These are phyloP conservation scores for Scleromitrula shiraiana DNA, from an alignment of 2,329 filamentous ascomycete genomes.

Conservation along the genomic window DNA sequence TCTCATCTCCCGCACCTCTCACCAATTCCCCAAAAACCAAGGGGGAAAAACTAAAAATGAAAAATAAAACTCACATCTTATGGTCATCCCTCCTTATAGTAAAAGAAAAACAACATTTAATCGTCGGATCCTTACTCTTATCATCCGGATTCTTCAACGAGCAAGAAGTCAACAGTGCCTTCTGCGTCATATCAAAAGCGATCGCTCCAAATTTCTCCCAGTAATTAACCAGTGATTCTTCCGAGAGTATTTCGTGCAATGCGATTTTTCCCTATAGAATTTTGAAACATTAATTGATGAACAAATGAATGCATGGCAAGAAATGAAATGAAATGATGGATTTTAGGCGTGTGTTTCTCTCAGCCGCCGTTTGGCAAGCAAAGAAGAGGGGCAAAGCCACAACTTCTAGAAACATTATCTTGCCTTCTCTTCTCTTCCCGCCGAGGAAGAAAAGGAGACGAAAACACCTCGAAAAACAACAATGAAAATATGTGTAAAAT, in stretches of 20 bases:
- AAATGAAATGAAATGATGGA: too few species aligned
- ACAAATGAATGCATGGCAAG: background rate
- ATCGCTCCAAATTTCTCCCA: slow-evolving; percentile 99
- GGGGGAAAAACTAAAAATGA: too few species aligned
- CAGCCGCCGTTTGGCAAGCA: too few species aligned
- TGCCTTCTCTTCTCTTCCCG: background rate
- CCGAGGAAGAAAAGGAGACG: background rate
- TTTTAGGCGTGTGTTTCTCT: too few species aligned
- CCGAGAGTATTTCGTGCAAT: slow-evolving; percentile 89
- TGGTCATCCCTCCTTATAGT: slow-evolving; percentile 91
- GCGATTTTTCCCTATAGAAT: slow-evolving; percentile 73
- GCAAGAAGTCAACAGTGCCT: slow-evolving; percentile 91
- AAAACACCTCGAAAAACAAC: too few species aligned
- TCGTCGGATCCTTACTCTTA: slow-evolving; percentile 59
- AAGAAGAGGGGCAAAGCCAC: slow-evolving; percentile 3
- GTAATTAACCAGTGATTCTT: slow-evolving; percentile 91
- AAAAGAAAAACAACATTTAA: slow-evolving; percentile 96
- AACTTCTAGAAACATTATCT: background rate
- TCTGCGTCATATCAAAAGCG: slow-evolving; percentile 88
- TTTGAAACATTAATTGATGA: background rate
- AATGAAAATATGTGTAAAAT: too few species aligned
- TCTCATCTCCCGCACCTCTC: background rate
- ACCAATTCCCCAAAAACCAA: too few species aligned
- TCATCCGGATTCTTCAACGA: slow-evolving; percentile 75
- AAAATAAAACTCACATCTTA: slow-evolving; percentile 66